Percentiles rank a stretch among this genome's conserved stretches.
Conservation (phyloP, 371 early-diverging fungal species). For the Haplosporangium sp. region DNA sequence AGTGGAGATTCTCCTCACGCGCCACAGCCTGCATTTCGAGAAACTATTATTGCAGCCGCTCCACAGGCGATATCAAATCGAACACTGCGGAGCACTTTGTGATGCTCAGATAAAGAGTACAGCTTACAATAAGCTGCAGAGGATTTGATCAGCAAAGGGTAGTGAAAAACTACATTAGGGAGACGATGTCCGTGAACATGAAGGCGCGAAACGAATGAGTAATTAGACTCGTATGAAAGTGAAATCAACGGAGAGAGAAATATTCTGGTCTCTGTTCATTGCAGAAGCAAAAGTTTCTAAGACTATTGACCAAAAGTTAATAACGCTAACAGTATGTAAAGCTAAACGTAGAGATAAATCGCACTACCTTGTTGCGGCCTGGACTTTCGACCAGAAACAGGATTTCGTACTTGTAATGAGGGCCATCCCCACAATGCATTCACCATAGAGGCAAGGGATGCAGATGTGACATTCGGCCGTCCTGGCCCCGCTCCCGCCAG, state of each 20-base stretch:
- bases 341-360: too few relatives aligned
- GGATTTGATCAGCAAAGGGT: too few relatives aligned
- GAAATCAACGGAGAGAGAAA: too few relatives aligned
- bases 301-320: neutral
- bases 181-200: too few relatives aligned
- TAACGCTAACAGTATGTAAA: too few relatives aligned
- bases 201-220: too few relatives aligned
- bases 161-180: too few relatives aligned
- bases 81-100: conserved; percentile 8
- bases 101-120: conserved; percentile 17
- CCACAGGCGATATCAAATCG: conserved; percentile 4
- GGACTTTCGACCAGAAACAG: conserved; percentile 42
- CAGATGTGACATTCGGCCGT: conserved; percentile 34
- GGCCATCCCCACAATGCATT: conserved; percentile 31
- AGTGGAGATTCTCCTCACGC: conserved; percentile 5
- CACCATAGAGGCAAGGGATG: conserved; percentile 36
- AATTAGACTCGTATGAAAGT: too few relatives aligned
- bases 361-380: conserved; percentile 32
- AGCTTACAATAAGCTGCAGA: too few relatives aligned
- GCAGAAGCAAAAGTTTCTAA: conserved; percentile 40
- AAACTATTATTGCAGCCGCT: conserved; percentile 7
- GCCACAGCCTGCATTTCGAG: conserved; percentile 6
- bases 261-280: too few relatives aligned
- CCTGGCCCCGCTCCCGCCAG: conserved; percentile 5
- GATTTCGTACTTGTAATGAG: conserved; percentile 35